phyloP scores from a whole-genome alignment of 140 eudicot genomes.

The Erigeron philadelphicus region DNA sequence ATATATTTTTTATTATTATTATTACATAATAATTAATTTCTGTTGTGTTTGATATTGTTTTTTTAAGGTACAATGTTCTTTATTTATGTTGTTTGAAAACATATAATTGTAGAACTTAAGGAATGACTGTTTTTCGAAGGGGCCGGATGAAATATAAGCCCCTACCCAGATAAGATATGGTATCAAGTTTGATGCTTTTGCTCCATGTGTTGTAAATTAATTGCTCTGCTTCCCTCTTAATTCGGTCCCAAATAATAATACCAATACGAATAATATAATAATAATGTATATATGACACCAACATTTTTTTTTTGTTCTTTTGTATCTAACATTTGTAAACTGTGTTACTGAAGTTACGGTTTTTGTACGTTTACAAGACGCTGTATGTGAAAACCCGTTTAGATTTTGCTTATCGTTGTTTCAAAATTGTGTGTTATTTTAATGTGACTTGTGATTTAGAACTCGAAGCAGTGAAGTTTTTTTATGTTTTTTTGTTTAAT shows the following conservation, averaged over 20 bases:
- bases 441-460: neutral
- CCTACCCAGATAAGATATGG: conserved; percentile 18
- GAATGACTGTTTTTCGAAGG: conserved; percentile 10
- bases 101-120: neutral
- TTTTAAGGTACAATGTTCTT: no score
- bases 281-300: no score
- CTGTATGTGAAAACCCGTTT: neutral
- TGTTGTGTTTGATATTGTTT: neutral
- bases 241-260: conserved; percentile 18
- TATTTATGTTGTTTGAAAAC: neutral
- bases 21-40: neutral
- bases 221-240: conserved; percentile 10
- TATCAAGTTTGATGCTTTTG: conserved; percentile 4
- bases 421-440: neutral
- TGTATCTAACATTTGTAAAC: neutral
- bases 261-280: neutral
- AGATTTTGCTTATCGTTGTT: neutral
- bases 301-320: no score
- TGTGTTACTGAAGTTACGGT: neutral
- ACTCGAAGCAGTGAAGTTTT: neutral
- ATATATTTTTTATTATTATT: neutral
- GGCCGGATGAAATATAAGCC: conserved; percentile 20
- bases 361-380: neutral
- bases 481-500: neutral
- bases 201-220: conserved; percentile 23